Base-by-base conservation (phyloP, 352 stramenopile species). In the Phytopythium delawarense region DNA sequence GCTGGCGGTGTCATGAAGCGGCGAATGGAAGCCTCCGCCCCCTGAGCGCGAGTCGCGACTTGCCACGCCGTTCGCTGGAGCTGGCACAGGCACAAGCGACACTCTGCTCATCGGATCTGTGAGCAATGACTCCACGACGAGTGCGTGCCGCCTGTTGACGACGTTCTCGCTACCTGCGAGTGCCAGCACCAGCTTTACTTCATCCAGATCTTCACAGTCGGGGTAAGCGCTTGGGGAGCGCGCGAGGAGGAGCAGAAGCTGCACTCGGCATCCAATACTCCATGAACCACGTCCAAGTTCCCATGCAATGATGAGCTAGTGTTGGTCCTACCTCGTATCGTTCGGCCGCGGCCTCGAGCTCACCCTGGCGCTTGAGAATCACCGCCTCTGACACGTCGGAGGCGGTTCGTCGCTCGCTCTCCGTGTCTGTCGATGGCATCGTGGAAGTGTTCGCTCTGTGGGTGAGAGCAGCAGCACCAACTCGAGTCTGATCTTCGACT, bases 151-250 rank as follows among this genome's bases (percentile, higher is more conserved):
- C 42, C 15, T 1, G 42, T 13, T 18, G 21, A 11, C 16, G 7
- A 48, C 0, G 15, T 13, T 2, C 34, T 37, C 23, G 21, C 4
- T 13, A 77, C 76, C 73, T 78, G 74, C 74, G 28, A 79, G 70
- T 20, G 67, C 62, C 4, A 88, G 68, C 35, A 75, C 25, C 32
- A 87, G 51, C 60, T 79, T 66, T 11, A 56, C 57, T 12, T 65
- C 55, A 37, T 74, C 66, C 21, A 90, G 58, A 28, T 69, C 79
- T 15, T 51, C 71, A 7, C 88, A 90, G 55, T 90, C 75, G 1
- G 71, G 58, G n/a, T 77, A 76, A 7, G 67, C 75, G 0, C 58
- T 64, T 42, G 63, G 58, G 2, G 67, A 62, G 16, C 81, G 70
- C 16, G 64, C 56, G 1, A 60, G 20, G 23, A 39, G 55, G 20